Conservation (phyloP, 495 filamentous ascomycete genomes). For the Collariella sp. region DNA sequence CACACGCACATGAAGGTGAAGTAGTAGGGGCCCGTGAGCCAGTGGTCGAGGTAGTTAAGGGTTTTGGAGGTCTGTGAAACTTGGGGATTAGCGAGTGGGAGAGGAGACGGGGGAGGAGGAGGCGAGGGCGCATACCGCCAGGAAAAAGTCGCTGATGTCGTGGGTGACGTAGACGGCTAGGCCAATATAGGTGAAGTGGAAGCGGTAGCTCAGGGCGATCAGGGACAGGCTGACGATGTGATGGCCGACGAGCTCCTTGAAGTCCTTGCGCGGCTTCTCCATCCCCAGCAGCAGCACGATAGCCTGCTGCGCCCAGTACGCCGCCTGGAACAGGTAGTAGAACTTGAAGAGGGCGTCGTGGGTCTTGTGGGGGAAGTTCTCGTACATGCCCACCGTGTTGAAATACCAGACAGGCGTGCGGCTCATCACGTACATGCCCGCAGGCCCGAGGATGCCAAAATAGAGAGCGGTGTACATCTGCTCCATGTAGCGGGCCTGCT, state of each 20-base stretch:
- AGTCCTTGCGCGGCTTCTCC: constrained; percentile 95
- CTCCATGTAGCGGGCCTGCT: constrained; percentile 93
- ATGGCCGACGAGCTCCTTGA: constrained; percentile 87
- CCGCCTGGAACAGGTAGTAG: constrained; percentile 91
- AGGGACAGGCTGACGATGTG: constrained; percentile 88
- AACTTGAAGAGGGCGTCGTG: constrained; percentile 88
- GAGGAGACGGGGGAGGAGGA: background rate
- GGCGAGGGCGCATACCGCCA: constrained; percentile 59
- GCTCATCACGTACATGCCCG: constrained; percentile 87
- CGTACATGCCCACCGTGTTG: constrained; percentile 84
- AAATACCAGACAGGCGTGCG: constrained; percentile 95
- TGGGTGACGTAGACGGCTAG: constrained; percentile 94
- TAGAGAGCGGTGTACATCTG: constrained; percentile 97
- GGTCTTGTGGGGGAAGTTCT: constrained; percentile 77
- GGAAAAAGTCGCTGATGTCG: constrained; percentile 93
- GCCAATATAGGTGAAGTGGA: constrained; percentile 98
- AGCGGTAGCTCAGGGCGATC: constrained; percentile 85
- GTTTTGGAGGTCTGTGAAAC: constrained; percentile 71
- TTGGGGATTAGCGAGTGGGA: background rate
- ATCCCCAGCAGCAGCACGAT: constrained; percentile 82
- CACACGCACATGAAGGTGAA: constrained; percentile 72
- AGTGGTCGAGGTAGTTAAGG: constrained; percentile 82
- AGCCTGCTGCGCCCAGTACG: constrained; percentile 93
- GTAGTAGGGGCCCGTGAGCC: constrained; percentile 74
- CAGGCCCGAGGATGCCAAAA: constrained; percentile 76